Evolutionary conservation across 192 early-diverging fungal genomes (phyloP).

Genomic region (Endogone sp.): DNA sequence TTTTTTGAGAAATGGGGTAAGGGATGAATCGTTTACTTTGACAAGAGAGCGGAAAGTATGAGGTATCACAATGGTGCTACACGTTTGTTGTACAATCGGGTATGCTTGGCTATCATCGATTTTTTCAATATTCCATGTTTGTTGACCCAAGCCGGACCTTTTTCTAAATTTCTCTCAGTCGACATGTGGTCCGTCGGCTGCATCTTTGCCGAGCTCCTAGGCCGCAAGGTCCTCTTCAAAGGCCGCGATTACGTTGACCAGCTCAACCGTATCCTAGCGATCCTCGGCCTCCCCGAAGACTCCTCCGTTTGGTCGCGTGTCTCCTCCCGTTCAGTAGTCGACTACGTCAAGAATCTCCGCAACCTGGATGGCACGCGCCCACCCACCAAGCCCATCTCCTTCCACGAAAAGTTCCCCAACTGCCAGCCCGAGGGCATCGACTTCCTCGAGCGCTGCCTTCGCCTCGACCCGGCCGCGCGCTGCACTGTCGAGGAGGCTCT

Average conservation of each 20-base stretch:
- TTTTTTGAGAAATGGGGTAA: too few relatives aligned
- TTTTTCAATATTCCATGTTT: too few relatives aligned
- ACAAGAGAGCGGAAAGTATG: too few relatives aligned
- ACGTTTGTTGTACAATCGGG: too few relatives aligned
- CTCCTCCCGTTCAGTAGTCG: not conserved
- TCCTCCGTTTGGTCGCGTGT: not conserved
- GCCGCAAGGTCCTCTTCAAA: slow-evolving; percentile 79
- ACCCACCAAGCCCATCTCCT: not conserved
- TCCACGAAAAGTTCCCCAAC: not conserved
- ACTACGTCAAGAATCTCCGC: slow-evolving; percentile 4
- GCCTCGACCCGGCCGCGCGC: slow-evolving; percentile 81
- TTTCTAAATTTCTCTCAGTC: slow-evolving; percentile 38
- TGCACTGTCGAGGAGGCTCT: slow-evolving; percentile 91
- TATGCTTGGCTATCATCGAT: too few relatives aligned
- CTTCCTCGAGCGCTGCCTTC: slow-evolving; percentile 81
- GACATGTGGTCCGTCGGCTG: slow-evolving; percentile 96
- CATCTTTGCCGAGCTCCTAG: slow-evolving; percentile 90
- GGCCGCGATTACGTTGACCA: slow-evolving; percentile 92
- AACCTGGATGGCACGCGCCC: slow-evolving; percentile 41
- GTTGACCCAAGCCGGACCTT: too few relatives aligned
- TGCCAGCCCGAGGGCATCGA: slow-evolving; percentile 48
- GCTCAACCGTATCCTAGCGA: slow-evolving; percentile 83
- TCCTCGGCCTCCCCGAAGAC: slow-evolving; percentile 83
- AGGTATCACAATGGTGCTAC: too few relatives aligned
- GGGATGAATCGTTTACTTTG: too few relatives aligned